Evolutionary conservation across 371 early-diverging fungal species (phyloP), one percentile per base, ranked within the genome.

Genomic region (Basidiobolus heterosporus): DNA sequence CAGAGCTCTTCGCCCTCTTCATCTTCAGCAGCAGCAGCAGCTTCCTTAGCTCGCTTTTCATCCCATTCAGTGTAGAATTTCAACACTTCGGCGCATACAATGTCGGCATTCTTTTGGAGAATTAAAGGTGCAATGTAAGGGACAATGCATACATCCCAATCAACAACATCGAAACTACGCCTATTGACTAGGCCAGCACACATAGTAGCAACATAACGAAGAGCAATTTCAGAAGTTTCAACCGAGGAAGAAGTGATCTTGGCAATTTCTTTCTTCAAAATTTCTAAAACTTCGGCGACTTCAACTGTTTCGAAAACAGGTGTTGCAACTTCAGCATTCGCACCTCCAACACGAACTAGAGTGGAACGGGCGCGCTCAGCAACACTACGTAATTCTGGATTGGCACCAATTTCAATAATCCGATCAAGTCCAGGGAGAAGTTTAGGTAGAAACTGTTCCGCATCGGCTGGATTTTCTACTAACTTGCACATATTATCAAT

Each of bases 401-500:
- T 77, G 30, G 83, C 78, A 45, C 74, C 81, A n/a, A 75, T 70
- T 38, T 87, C 88, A 39, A 78, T 72, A 46, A 82, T 70, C 48
- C 73, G 67, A 45, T 82, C 77, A 36, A 87, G 64, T 47, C 79
- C 82, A 17, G 88, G 88, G 42, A 87, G 58, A 50, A 87, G 66
- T 50, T 74, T 66, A 44, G 85, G 85, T 63, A 87, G 61, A 71
- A 87, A 87, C 56, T 76, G 85, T 14, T 73, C 78, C 46, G 84
- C 85, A 18, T 81, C 79, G 45, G 69, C 70, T 22, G 88, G 85
- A 60, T 81, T 73, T 53, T 76, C 69, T 50, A 84, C 85, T 36
- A 87, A 74, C 67, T 85, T 85, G 59, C 75, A 84, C 75, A 87
- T 75, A 63, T 87, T 87, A 59, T 82, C 80, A 42, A 86, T 80